Base-by-base conservation (phyloP, 2,329 filamentous ascomycete species). In the Neocucurbitaria cava region DNA sequence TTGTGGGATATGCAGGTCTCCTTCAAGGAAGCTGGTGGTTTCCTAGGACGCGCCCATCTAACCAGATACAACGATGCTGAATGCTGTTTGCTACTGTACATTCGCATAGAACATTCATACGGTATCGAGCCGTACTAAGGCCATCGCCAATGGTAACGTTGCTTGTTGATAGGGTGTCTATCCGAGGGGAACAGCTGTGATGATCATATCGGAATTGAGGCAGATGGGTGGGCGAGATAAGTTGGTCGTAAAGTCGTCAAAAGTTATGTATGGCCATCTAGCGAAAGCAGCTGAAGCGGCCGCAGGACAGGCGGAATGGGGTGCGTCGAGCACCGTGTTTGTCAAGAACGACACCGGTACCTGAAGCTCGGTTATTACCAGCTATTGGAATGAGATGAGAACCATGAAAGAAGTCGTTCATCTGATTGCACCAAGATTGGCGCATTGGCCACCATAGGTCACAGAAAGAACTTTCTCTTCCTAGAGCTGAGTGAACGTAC, bases 221-320 rank as follows among this genome's bases (percentile, higher is more conserved):
- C 11, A 13, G 8, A 2, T 5, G 13, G 6, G 21, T 5, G 0
- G 1, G 2, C 0, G n/a, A 3, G 21, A 17, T n/a, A 11, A 52
- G 53, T 64, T 59, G 18, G 44, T 71, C 69, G 55, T 72, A 56
- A 62, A 41, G 52, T 66, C 64, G 59, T 68, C 44, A 64, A 48
- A 42, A 40, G 36, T 35, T 42, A 40, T 41, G 38, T 40, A 35
- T 11, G 21, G 21, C 17, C 43, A 46, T 82, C 73, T 68, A 83
- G 54, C 78, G 76, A 73, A 83, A 85, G 71, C 83, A 85, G 69
- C 77, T 82, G 64, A 84, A 79, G 38, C 77, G 76, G 40, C 82
- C 81, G 58, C 77, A 72, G 30, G 77, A 78, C 65, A 84, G 77
- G 35, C 81, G 75, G 68, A 82, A 84, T 5, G 82, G 80, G 23